Evolutionary conservation across 441 rosid genomes (phyloP).

Genomic region (Euphorbia neoarborescens): DNA sequence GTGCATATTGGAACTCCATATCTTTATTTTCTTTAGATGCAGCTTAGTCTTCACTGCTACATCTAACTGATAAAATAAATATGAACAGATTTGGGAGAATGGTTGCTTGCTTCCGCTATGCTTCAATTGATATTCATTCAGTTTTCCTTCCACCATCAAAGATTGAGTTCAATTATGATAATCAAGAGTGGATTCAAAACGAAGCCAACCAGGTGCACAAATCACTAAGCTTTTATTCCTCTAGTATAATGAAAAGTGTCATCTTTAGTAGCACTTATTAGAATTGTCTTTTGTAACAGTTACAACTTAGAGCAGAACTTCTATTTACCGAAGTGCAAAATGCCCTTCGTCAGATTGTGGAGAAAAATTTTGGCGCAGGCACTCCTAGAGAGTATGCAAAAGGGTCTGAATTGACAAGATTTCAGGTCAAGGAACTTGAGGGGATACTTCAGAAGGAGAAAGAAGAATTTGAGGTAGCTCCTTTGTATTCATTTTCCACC

Average conservation of each 20-base stretch:
- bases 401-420: constrained; percentile 32
- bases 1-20: too few species aligned
- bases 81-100: constrained; percentile 69
- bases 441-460: constrained; percentile 57
- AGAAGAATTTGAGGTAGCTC: constrained; percentile 64
- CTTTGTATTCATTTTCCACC: constrained; percentile 14
- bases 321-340: constrained; percentile 64
- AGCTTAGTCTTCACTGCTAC: not conserved
- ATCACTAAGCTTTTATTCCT: constrained; percentile 7
- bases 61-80: not conserved
- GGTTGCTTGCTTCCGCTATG: constrained; percentile 96
- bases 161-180: constrained; percentile 57
- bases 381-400: constrained; percentile 27
- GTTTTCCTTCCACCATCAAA: constrained; percentile 77
- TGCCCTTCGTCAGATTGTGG: constrained; percentile 43
- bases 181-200: constrained; percentile 76
- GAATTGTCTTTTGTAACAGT: constrained; percentile 37
- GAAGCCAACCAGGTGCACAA: constrained; percentile 59
- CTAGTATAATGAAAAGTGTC: constrained; percentile 9
- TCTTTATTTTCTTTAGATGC: too few species aligned
- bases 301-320: constrained; percentile 56
- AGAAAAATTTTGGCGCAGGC: constrained; percentile 31
- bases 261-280: constrained; percentile 16
- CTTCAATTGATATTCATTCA: constrained; percentile 75
- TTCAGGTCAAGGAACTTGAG: constrained; percentile 46